Base-by-base conservation (phyloP, 1,139 yeast genomes). In the Blastobotrys indianensis region DNA sequence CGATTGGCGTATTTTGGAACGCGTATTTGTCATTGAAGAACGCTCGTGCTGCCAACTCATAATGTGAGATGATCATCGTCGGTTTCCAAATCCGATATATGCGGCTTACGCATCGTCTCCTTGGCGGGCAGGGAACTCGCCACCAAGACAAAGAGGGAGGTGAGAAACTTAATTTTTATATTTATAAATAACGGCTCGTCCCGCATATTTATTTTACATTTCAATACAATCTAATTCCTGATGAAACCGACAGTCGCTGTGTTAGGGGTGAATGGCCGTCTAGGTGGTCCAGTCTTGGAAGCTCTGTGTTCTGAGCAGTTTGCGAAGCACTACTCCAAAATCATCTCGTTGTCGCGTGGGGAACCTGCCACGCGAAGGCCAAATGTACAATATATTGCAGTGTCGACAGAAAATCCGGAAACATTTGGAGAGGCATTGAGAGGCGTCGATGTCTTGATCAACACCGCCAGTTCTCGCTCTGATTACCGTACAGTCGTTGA, bases 1-100 rank as follows among this genome's bases (percentile, higher is more conserved):
- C 94, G 1, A 72, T 92, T n/a, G 87, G 94, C 29, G 94, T 88
- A 28, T 69, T 87, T 37, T 88, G 97, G 97, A 85, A 88, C 65
- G 88, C 97, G 46, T 90, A 84, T 67, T 69, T 92, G 41, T 86
- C 96, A 0, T 79, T 86, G 76, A 72, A 82, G 58, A 84, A 84
- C 50, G 72, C 73, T 20, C 25, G 25, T 20, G 25, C 25, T 20
- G 25, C 25, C 25, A 20, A 20, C 25, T 20, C 25, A 20, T 20
- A 20, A 20, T 20, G 25, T 20, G 25, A 20, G 25, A 20, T 20
- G 25, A 20, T 20, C 25, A 20, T 20, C 25, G n/a, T n/a, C n/a
- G n/a, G n/a, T 20, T 20, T 20, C 4, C 25, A 20, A 20, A 20
- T 20, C 25, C 4, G 25, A 7, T 7, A 20, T 20, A 7, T 20